Conservation (phyloP, 2,329 filamentous ascomycete species). For the Epichloe gansuensis region DNA sequence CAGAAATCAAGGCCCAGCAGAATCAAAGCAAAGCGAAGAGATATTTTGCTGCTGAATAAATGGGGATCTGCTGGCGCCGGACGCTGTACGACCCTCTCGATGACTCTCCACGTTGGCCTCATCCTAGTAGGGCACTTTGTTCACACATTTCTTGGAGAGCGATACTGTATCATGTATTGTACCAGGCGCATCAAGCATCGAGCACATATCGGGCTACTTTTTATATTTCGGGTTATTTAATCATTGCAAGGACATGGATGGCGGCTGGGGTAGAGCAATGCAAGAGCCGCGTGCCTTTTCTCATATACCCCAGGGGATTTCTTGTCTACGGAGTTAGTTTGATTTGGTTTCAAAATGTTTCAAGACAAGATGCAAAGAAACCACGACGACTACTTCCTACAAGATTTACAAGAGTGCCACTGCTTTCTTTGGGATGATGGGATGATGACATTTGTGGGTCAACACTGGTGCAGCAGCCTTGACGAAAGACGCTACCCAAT, state of each 20-base stretch:
- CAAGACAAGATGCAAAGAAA: no score
- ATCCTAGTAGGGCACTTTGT: background rate
- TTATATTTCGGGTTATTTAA: background rate
- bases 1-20: slow-evolving; percentile 58
- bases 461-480: no score
- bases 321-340: background rate
- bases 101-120: background rate
- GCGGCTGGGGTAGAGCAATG: slow-evolving; percentile 2
- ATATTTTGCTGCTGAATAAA: slow-evolving; percentile 56
- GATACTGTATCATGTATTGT: background rate
- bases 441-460: no score
- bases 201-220: slow-evolving; percentile 1
- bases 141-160: background rate
- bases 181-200: background rate
- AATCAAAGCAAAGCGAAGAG: slow-evolving; percentile 54
- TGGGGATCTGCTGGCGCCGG: background rate
- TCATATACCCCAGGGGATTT: slow-evolving; percentile 4
- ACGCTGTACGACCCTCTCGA: background rate
- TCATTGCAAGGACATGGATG: slow-evolving; percentile 2
- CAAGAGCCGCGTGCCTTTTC: slow-evolving; percentile 4
- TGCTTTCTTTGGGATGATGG: no score
- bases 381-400: no score
- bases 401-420: no score
- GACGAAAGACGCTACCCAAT: no score
- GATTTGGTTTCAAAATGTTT: background rate